These are phyloP conservation scores for Sanghuangporus weigelae DNA, from an alignment of 1,284 basidiomycete species.

Conservation along the genomic window DNA sequence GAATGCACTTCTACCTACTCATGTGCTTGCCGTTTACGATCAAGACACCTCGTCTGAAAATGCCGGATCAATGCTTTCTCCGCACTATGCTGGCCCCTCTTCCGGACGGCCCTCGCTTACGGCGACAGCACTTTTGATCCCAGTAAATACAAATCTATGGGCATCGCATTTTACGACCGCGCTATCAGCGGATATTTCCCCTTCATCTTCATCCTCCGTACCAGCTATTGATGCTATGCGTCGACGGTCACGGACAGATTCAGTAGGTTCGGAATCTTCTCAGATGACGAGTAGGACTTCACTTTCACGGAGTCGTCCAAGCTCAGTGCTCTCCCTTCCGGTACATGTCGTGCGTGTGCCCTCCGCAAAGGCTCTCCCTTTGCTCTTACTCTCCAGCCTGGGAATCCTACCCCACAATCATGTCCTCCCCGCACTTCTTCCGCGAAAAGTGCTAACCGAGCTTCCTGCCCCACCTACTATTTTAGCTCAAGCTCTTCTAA, in stretches of 20 bases:
- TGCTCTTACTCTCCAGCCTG: conserved; percentile 29
- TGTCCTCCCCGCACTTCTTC: conserved; percentile 20
- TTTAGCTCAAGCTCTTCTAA: conserved; percentile 6
- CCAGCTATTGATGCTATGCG: background rate
- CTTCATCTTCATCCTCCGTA: conserved; percentile 2
- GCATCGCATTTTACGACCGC: conserved; percentile 23
- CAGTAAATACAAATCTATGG: conserved; percentile 26
- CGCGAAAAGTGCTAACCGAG: conserved; percentile 10
- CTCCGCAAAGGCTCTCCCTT: conserved; percentile 27
- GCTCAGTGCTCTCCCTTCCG: conserved; percentile 25
- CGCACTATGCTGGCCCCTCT: conserved; percentile 2
- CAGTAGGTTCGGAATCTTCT: conserved; percentile 1
- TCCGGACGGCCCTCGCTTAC: conserved; percentile 11
- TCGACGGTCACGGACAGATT: conserved; percentile 1
- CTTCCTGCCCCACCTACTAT: conserved; percentile 15
- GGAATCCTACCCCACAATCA: conserved; percentile 22
- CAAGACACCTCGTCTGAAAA: conserved; percentile 8
- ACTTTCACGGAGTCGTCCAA: conserved; percentile 15
- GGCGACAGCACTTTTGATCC: conserved; percentile 22
- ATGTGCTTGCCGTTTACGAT: conserved; percentile 18
- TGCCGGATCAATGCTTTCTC: background rate
- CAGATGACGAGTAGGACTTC: conserved; percentile 9
- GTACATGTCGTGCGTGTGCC: conserved; percentile 26
- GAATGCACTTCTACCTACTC: conserved; percentile 16
- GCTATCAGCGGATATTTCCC: conserved; percentile 16